Evolutionary conservation across 2,329 filamentous ascomycete genomes (phyloP), one percentile per base, ranked within the genome.

Genomic region (Grosmannia clavigera): DNA sequence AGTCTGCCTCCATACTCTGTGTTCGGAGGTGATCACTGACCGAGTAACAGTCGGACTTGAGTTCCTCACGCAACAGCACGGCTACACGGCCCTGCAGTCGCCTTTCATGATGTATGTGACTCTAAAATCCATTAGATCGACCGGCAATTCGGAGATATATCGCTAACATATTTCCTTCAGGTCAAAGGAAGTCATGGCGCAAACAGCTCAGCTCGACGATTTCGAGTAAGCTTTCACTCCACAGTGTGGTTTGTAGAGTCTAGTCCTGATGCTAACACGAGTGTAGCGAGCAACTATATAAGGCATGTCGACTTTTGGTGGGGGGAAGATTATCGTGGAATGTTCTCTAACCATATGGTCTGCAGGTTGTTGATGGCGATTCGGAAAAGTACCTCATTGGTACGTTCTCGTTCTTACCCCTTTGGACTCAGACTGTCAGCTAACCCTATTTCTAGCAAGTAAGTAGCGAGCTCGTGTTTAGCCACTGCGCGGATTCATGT

Each of bases 121-220:
- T 22, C 38, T 38, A 22, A 7, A 14, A 0, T 2, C 27, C 9
- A 22, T 16, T 14, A 11, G 7, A 19, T 14, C 1, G 9, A 29
- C n/a, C 11, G 12, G n/a, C 33, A 22, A 9, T 1, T 3, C n/a
- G 2, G 14, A 38, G 7, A 16, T 25, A 6, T 35, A 35, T 59
- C 16, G 58, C 57, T 38, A 6, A 22, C 27, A n/a, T 35, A 14
- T 4, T 10, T 29, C 7, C 11, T 7, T 2, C n/a, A 65, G 63
- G 63, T 60, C 92, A 64, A 88, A 89, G 73, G 89, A 95, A 57
- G 87, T 90, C 72, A 99, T 99, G 94, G 92, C 88, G 62, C 97
- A 97, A 80, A 99, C 94, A 0, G 94, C 94, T 2, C 94, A 99
- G 75, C 84, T 99, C 31, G 91, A 94, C 66, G 89, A 96, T 69